Percentiles rank a stretch among this genome's conserved stretches.
Conservation (phyloP, 169 alveolate genomes). For the Cyclospora cayetanensis region DNA sequence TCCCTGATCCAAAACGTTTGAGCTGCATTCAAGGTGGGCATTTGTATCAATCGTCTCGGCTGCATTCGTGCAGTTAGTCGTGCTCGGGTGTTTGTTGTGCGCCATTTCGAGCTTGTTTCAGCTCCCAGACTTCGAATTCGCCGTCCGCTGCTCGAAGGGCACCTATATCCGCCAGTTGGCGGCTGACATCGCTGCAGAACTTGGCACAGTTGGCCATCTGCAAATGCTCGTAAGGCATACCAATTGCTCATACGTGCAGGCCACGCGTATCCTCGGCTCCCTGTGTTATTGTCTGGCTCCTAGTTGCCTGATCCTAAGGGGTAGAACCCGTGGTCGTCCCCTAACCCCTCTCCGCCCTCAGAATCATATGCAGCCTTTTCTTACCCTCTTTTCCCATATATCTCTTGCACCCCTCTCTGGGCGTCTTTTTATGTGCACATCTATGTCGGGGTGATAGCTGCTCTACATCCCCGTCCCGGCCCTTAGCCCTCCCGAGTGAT, state of each 20-base stretch:
- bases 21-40: no score
- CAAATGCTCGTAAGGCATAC: slow-evolving; percentile 9
- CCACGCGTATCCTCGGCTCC: neutral
- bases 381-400: neutral
- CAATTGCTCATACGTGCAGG: neutral
- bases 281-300: neutral
- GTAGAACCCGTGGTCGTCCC: neutral
- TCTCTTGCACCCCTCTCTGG: neutral
- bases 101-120: no score
- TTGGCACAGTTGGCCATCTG: slow-evolving; percentile 53
- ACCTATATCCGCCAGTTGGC: slow-evolving; percentile 53
- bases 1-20: no score
- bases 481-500: neutral
- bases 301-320: neutral
- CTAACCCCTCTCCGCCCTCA: neutral
- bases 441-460: neutral
- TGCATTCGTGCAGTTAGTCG: neutral
- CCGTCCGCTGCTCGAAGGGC: slow-evolving; percentile 53
- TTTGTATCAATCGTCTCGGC: no score
- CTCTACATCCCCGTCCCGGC: neutral
- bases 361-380: neutral
- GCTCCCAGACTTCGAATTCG: slow-evolving; percentile 40
- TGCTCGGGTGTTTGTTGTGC: no score
- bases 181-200: slow-evolving; percentile 31
- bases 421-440: neutral